Evolutionary conservation across 352 stramenopile species (phyloP).

Genomic region (Phytophthora kernoviae): DNA sequence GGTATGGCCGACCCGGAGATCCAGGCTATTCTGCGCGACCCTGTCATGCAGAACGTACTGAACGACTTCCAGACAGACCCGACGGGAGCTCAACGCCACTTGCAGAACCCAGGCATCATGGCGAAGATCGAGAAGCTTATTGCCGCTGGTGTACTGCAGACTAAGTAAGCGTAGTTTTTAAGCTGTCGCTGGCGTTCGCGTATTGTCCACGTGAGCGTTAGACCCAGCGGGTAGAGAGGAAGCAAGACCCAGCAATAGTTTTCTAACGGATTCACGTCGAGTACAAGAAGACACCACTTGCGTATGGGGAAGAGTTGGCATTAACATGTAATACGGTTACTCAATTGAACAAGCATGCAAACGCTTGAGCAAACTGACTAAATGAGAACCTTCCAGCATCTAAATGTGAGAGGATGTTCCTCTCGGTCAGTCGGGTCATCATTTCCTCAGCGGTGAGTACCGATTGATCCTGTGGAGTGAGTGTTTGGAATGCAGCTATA

Average conservation of each 20-base stretch:
- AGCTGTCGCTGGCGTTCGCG: slow-evolving; percentile 6
- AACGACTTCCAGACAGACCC: slow-evolving; percentile 98
- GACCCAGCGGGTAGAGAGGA: slow-evolving; percentile 1
- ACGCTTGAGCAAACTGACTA: slow-evolving; percentile 37
- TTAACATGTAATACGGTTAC: not conserved
- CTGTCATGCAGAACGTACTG: slow-evolving; percentile 98
- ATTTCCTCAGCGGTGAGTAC: slow-evolving; percentile 14
- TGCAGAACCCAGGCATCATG: slow-evolving; percentile 95
- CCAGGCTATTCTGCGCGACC: slow-evolving; percentile 97
- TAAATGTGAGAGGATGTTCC: not conserved
- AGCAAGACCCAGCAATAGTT: slow-evolving; percentile 2
- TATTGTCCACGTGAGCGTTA: not conserved
- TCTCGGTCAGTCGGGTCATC: slow-evolving; percentile 11
- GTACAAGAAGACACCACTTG: not conserved
- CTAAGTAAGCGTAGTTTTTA: slow-evolving; percentile 62
- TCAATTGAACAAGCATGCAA: slow-evolving; percentile 32
- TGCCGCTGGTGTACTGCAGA: slow-evolving; percentile 97
- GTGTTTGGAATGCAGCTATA: slow-evolving; percentile 29
- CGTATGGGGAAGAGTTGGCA: not conserved
- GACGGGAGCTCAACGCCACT: slow-evolving; percentile 87
- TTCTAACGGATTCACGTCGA: not conserved
- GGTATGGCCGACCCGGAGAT: slow-evolving; percentile 99
- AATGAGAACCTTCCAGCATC: slow-evolving; percentile 25
- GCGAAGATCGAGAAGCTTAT: slow-evolving; percentile 99
- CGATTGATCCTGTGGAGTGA: slow-evolving; percentile 24